Base-by-base conservation (phyloP, 2,329 filamentous ascomycete species). In the Onygena corvina region DNA sequence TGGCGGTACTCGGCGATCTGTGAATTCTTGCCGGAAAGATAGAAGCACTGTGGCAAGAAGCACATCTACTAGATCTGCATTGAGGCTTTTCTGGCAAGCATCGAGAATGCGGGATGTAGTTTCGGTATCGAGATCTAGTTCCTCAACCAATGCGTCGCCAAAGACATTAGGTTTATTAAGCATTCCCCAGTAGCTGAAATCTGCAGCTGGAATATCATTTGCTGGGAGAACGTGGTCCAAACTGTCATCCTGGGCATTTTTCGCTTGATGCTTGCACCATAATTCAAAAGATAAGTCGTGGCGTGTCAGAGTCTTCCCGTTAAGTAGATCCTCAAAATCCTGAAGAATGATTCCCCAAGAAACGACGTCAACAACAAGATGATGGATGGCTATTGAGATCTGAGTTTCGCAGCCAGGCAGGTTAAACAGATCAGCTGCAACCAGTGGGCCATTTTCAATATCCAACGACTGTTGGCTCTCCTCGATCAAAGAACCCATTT, bases 1-100 rank as follows among this genome's bases (percentile, higher is more conserved):
- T 0, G 71, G 66, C 2, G 64, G 54, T 2, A 59, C 55, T 30
- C 14, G 12, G 23, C 72, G 62, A 36, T 71, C 67, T 0, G 60
- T 57, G 51, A 75, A 75, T 1, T 63, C 60, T 18, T 59, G 61
- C 4, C 57, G 58, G 57, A 75, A 75, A 0, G 72, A 72, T 42
- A 72, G 45, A 58, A 69, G 49, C 62, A 65, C 46, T 51, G 67
- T 55, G 7, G 65, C 55, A 8, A 69, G 57, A 12, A 69, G 51
- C 7, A 68, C 54, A 47, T 69, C 66, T 27, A 67, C 56, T 1
- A 64, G 60, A 30, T 69, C 65, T 2, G 63, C 65, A 7, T 60
- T 58, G 36, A 67, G 59, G 4, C 59, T 51, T 5, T 56, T 53
- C 38, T 64, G 60, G 44, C 63, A 67, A 14, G 49, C 54, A 14